A percentile compares a stretch with the other conserved stretches of the same genome.
Evolutionary conservation across 306 rosid species (phyloP).

Genomic region (Begonia peltatifolia): DNA sequence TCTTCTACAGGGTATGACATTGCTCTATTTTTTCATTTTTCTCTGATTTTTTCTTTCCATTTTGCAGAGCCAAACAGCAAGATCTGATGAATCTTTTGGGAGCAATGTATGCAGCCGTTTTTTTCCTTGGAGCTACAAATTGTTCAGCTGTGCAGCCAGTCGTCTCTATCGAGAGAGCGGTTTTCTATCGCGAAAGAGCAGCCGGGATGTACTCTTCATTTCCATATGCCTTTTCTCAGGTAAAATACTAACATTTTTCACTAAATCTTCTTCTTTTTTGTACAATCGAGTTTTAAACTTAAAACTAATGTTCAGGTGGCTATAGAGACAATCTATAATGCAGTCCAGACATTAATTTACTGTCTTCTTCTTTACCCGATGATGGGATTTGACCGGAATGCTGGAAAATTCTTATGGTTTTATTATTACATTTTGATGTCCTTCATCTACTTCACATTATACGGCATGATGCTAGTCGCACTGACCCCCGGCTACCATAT

Average conservation of each 20-base stretch:
- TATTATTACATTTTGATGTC: constrained; percentile 23
- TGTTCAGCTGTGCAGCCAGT: constrained; percentile 24
- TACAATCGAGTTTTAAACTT: background rate
- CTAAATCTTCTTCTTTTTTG: background rate
- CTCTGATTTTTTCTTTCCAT: background rate
- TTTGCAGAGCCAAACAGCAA: constrained; percentile 23
- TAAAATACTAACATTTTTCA: background rate
- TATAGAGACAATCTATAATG: constrained; percentile 23
- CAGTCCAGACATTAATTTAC: constrained; percentile 21
- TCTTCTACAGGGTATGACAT: background rate
- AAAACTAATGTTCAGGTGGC: constrained; percentile 20
- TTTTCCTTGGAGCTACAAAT: constrained; percentile 31
- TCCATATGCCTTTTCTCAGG: constrained; percentile 38
- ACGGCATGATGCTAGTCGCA: constrained; percentile 42
- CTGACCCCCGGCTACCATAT: constrained; percentile 30
- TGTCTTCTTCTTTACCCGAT: constrained; percentile 22
- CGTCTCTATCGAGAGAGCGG: constrained; percentile 25
- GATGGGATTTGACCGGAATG: constrained; percentile 29
- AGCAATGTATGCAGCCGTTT: constrained; percentile 26
- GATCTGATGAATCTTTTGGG: constrained; percentile 30
- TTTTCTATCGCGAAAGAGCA: constrained; percentile 34
- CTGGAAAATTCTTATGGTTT: constrained; percentile 18
- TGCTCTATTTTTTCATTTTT: background rate
- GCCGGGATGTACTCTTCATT: constrained; percentile 36
- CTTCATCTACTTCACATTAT: constrained; percentile 31